Base-by-base conservation (phyloP, 2,329 filamentous ascomycete genomes). In the Septoria linicola region DNA sequence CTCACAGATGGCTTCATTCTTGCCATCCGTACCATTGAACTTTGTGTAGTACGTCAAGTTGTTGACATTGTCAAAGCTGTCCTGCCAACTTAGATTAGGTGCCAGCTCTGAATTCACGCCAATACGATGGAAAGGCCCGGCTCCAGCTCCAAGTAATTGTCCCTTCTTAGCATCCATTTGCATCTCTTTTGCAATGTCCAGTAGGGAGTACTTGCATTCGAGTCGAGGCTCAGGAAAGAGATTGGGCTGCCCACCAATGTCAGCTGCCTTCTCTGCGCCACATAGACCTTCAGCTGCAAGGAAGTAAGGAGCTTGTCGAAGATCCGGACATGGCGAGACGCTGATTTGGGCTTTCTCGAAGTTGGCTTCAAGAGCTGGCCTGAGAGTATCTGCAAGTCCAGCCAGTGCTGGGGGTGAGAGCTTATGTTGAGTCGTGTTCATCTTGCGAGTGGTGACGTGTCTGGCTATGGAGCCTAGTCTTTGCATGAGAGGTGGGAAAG, bases 21-120 rank as follows among this genome's bases (percentile, higher is more conserved):
- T 62, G 34, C 73, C 72, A 40, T 76, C 73, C 57, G 71, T 61
- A 30, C 73, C 71, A 36, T 77, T 73, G 13, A 72, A 66, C n/a
- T 66, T 73, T 13, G 75, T 70, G 35, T 57, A 62, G 27, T 57
- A 59, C 2, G 64, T 64, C 41, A 55, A 41, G 25, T 66, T 66
- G 10, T 55, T 39, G 27, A 62, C 45, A 16, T 60, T 49, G 0
- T 59, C 52, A 37, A 59, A 65, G 4, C 48, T 37, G 2, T 47
- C 51, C 35, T 57, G 16, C 64, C 64, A 66, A 46, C 55, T 58
- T 5, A 66, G 45, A 35, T 66, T 66, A 4, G 64, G 59, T 1
- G 62, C 59, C 3, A 66, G 55, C 30, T 66, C 64, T 1, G 59
- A 59, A 40, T 66, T 66, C 20, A 60, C 50, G 14, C 61, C 62